Evolutionary conservation across 2,329 filamentous ascomycete species (phyloP).

Genomic region (Fusarium longipes): DNA sequence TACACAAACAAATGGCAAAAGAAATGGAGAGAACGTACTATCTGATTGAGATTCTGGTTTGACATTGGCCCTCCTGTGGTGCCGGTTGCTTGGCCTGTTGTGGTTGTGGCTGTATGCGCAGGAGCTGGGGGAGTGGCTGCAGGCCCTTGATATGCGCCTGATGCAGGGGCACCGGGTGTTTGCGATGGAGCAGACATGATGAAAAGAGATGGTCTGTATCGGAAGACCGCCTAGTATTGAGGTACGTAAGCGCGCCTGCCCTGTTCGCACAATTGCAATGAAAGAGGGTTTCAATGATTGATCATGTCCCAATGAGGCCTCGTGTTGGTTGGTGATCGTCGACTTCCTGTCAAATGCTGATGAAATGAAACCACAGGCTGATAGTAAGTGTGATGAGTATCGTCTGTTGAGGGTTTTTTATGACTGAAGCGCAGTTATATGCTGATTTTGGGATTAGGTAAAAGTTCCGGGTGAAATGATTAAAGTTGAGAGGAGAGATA

Average conservation of each 20-base stretch:
- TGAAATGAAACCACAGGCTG: slow-evolving; percentile 4
- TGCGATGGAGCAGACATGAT: slow-evolving; percentile 53
- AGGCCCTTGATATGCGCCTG: slow-evolving; percentile 49
- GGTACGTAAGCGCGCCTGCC: not conserved
- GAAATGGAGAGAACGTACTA: slow-evolving; percentile 71
- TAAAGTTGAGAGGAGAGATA: slow-evolving; percentile 4
- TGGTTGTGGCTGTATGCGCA: slow-evolving; percentile 37
- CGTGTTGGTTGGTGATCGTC: not conserved
- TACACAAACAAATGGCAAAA: not conserved
- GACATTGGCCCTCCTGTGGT: slow-evolving; percentile 65
- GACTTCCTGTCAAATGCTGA: not conserved
- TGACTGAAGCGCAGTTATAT: no score
- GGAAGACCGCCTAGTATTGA: not conserved
- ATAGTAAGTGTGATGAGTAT: not conserved
- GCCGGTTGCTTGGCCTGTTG: slow-evolving; percentile 49
- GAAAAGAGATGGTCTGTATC: not conserved
- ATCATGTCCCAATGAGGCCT: slow-evolving; percentile 16
- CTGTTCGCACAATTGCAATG: not conserved
- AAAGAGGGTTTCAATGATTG: slow-evolving; percentile 7
- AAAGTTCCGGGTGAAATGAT: not conserved
- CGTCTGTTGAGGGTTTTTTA: not conserved
- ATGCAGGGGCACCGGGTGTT: slow-evolving; percentile 46
- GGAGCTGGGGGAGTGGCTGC: slow-evolving; percentile 51
- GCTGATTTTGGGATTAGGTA: no score
- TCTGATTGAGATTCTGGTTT: slow-evolving; percentile 93